Conservation (phyloP, 2,329 filamentous ascomycete genomes). For the Aspergillus sp. region DNA sequence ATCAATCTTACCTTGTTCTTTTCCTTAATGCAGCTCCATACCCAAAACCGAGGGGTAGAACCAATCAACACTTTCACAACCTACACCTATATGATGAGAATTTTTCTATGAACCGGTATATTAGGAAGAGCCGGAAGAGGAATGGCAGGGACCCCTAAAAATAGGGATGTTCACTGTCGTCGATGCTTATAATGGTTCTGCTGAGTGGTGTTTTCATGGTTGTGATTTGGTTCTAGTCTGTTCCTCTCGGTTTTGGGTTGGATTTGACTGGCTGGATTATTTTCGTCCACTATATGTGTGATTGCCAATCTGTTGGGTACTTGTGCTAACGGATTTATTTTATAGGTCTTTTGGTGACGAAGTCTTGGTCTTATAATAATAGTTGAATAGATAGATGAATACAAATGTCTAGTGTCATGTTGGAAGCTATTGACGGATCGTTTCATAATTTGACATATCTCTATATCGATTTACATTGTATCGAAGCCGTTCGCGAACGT, state of each 20-base stretch:
- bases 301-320: background rate
- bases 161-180: slow-evolving; percentile 37
- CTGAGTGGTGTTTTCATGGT: slow-evolving; percentile 37
- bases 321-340: background rate
- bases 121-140: slow-evolving; percentile 54
- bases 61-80: slow-evolving; percentile 15
- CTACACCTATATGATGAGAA: slow-evolving; percentile 45
- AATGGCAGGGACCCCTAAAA: slow-evolving; percentile 35
- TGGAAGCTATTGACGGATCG: background rate
- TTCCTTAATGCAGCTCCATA: background rate
- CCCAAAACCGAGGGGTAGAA: slow-evolving; percentile 3
- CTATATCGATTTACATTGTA: slow-evolving; percentile 8
- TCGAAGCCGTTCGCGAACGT: slow-evolving; percentile 5
- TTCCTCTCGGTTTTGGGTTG: slow-evolving; percentile 1
- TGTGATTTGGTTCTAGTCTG: background rate
- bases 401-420: background rate
- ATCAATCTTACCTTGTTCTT: background rate
- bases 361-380: background rate
- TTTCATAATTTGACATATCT: background rate
- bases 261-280: background rate
- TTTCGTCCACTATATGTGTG: background rate
- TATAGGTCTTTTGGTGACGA: background rate
- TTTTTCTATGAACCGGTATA: slow-evolving; percentile 43
- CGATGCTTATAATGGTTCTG: slow-evolving; percentile 52
- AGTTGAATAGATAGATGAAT: background rate